Conservation (phyloP, 371 early-diverging fungal genomes). For the Parasitella parasitica region DNA sequence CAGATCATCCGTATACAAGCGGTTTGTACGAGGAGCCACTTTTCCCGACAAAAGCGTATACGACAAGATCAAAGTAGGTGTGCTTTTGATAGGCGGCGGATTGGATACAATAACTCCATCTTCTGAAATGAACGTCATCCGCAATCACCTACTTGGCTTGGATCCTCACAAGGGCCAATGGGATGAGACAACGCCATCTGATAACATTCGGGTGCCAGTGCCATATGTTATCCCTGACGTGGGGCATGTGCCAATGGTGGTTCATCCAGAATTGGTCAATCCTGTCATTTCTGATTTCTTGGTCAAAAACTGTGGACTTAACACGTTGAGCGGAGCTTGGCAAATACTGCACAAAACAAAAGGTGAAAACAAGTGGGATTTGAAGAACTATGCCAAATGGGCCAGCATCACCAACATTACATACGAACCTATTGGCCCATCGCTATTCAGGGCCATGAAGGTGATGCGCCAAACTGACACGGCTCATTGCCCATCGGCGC, state of each 20-base stretch:
- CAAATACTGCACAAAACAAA: constrained; percentile 57
- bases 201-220: constrained; percentile 40
- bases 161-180: constrained; percentile 22
- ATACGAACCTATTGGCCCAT: constrained; percentile 44
- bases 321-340: constrained; percentile 62
- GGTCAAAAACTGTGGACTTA: constrained; percentile 60
- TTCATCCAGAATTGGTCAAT: constrained; percentile 64
- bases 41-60: constrained; percentile 50
- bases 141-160: constrained; percentile 37
- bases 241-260: constrained; percentile 69
- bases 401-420: constrained; percentile 57
- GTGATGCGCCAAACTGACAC: constrained; percentile 69
- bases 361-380: constrained; percentile 68
- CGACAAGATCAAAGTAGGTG: constrained; percentile 50
- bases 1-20: constrained; percentile 55
- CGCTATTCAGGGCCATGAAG: constrained; percentile 63
- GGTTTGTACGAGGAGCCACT: constrained; percentile 49
- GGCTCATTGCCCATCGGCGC: constrained; percentile 61
- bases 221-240: constrained; percentile 64
- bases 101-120: constrained; percentile 55
- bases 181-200: constrained; percentile 15
- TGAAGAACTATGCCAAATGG: constrained; percentile 73
- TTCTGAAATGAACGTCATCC: constrained; percentile 46
- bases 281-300: constrained; percentile 67
- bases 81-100: constrained; percentile 61